Evolutionary conservation across 495 filamentous ascomycete species (phyloP), one percentile per base, ranked within the genome.

Genomic region (Penicillium ucsense): DNA sequence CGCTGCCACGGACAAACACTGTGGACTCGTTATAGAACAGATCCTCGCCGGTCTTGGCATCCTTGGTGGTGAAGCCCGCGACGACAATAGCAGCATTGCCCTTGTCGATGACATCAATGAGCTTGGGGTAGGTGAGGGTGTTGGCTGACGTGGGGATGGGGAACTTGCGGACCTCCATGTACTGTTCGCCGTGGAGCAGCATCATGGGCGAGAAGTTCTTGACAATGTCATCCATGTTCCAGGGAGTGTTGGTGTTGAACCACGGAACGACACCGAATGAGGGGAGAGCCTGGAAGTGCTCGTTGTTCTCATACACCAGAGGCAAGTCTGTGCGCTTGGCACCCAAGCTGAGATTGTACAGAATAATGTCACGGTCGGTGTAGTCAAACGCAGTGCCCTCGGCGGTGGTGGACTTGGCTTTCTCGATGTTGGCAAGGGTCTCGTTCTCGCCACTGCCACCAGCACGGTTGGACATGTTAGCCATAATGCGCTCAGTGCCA

Each of bases 201-300:
- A 97, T 95, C 94, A 96, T 98, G 52, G 90, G 91, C 4, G 79
- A 86, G 78, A 94, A 98, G 72, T 97, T 88, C 60, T 89, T 88
- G 37, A 97, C 82, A 51, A 98, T 72, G 28, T 94, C 87, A 51
- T 82, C 77, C 53, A 91, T 72, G 71, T 72, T 79, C 75, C 83
- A 98, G 45, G 94, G 88, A 43, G 78, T 73, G 50, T 82, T 74
- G 54, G 89, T 83, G 73, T 85, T 84, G 72, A 98, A 97, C 63
- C 81, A 84, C 11, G 92, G 94, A 61, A 98, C 79, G 44, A 97
- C 94, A 66, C 89, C 92, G 66, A 86, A 98, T 31, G 90, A 95
- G 36, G 92, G 92, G 36, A 98, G 77, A 43, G 84, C 83, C 66
- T 95, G 88, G 79, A 98, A 98, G 51, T 86, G 72, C 40, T 95